Percentiles rank a stretch among this genome's conserved stretches.
phyloP scores from a whole-genome alignment of 352 stramenopile genomes.

The Globisporangium middletonii region DNA sequence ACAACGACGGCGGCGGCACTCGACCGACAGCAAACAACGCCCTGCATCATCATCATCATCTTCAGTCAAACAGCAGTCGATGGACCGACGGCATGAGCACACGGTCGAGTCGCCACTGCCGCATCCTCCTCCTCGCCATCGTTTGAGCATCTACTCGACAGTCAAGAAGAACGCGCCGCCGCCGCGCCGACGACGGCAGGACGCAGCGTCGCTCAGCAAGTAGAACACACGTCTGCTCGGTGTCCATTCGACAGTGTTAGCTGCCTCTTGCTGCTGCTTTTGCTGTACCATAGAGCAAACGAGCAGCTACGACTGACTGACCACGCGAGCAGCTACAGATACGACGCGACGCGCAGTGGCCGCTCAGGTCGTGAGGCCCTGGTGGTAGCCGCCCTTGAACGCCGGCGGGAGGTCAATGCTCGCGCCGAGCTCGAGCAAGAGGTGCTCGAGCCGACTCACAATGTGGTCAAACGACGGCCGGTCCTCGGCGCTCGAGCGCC shows the following conservation, averaged over 20 bases:
- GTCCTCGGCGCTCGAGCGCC: slow-evolving; percentile 69
- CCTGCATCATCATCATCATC: no score
- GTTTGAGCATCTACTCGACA: slow-evolving; percentile 34
- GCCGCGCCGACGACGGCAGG: neutral
- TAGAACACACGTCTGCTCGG: no score
- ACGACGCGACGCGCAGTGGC: neutral
- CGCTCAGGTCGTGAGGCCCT: slow-evolving; percentile 21
- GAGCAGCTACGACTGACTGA: no score
- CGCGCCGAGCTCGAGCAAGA: slow-evolving; percentile 61
- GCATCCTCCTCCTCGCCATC: slow-evolving; percentile 16
- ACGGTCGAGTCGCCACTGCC: neutral
- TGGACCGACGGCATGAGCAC: neutral
- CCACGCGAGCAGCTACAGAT: no score
- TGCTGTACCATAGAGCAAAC: neutral
- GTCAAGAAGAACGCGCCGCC: slow-evolving; percentile 16
- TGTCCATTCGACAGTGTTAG: no score
- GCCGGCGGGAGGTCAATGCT: slow-evolving; percentile 81
- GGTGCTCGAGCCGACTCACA: slow-evolving; percentile 64
- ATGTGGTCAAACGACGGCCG: slow-evolving; percentile 77
- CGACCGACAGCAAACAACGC: no score
- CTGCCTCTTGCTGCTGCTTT: no score
- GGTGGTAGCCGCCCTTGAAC: slow-evolving; percentile 83
- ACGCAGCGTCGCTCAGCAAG: no score
- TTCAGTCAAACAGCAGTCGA: no score
- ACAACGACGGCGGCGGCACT: no score